Evolutionary conservation across 495 filamentous ascomycete species (phyloP), one percentile per base, ranked within the genome.

Genomic region (Neurospora sp.): DNA sequence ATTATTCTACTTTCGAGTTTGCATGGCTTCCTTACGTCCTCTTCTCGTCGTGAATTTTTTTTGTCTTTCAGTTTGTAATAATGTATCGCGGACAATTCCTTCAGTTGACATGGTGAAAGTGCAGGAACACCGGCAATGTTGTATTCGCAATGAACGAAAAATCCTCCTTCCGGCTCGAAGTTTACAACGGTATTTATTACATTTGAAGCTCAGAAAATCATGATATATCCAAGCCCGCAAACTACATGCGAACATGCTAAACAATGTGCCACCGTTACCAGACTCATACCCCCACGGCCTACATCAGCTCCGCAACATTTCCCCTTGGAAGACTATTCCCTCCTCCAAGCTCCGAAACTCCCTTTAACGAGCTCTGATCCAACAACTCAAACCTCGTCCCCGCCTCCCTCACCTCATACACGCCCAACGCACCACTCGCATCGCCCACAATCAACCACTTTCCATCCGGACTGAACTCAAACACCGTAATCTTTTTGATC

Each of bases 381-480:
- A 71, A 53, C 22, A 77, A 22, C 70, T 77, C 76, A 70, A 71
- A 74, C 47, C 45, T 72, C 40, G 14, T n/a, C 42, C 69, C 73
- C 35, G 35, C 69, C 53, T 77, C 75, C 16, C 61, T 70, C 0
- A 79, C 73, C 35, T 77, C 68, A 65, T 79, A 80, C 27, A 79
- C 74, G 0, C 79, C 78, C 10, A 80, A 68, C 0, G 37, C 71
- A 0, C 79, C 79, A 27, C 16, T 70, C 10, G 59, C 70, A 72
- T 79, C 79, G 5, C 79, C 79, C 0, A 80, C 72, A 16, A 79
- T 72, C 65, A 80, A 14, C 72, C 73, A 69, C 47, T 68, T 59
- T 5, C 77, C 76, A n/a, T 80, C 78, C 0, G 59, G 22, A 4
- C 73, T 77, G 27, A 80, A 80, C 72, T 78, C 79, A 73, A 80